Percentiles rank a stretch among this genome's conserved stretches.
Evolutionary conservation across 306 rosid species (phyloP).

Genomic region (Elaeagnus macrophylla): DNA sequence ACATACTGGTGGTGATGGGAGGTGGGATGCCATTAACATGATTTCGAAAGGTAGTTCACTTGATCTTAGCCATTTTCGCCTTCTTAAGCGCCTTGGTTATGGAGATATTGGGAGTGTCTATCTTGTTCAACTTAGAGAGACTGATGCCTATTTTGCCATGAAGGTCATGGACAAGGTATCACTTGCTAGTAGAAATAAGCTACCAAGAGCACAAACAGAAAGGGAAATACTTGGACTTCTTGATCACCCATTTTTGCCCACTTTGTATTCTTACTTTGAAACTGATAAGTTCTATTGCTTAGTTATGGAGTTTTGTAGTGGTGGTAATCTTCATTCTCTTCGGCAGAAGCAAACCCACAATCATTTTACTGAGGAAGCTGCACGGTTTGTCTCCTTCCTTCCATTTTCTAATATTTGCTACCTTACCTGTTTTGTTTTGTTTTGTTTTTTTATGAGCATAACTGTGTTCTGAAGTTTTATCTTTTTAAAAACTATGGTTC

Average conservation of each 20-base stretch:
- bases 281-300: conserved; percentile 75
- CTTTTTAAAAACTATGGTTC: too few species aligned
- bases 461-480: too few species aligned
- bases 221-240: conserved; percentile 90
- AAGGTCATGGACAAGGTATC: conserved; percentile 90
- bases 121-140: conserved; percentile 64
- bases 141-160: conserved; percentile 62
- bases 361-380: conserved; percentile 79
- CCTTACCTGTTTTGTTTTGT: neutral
- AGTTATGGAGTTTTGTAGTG: conserved; percentile 88
- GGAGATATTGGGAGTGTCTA: conserved; percentile 87
- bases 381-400: conserved; percentile 42
- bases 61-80: conserved; percentile 57
- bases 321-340: conserved; percentile 88
- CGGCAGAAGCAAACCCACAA: conserved; percentile 87
- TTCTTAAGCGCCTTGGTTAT: conserved; percentile 75
- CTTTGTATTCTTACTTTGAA: conserved; percentile 74
- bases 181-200: conserved; percentile 72
- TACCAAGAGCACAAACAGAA: conserved; percentile 77
- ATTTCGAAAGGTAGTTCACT: conserved; percentile 40
- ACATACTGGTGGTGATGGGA: conserved; percentile 77
- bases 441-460: neutral
- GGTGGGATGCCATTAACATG: conserved; percentile 75
- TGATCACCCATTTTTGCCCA: conserved; percentile 90
- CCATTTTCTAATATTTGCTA: neutral